A percentile compares a stretch with the other conserved stretches of the same genome.
phyloP scores from a whole-genome alignment of 1,284 basidiomycete species.

The Mycena citricolor region DNA sequence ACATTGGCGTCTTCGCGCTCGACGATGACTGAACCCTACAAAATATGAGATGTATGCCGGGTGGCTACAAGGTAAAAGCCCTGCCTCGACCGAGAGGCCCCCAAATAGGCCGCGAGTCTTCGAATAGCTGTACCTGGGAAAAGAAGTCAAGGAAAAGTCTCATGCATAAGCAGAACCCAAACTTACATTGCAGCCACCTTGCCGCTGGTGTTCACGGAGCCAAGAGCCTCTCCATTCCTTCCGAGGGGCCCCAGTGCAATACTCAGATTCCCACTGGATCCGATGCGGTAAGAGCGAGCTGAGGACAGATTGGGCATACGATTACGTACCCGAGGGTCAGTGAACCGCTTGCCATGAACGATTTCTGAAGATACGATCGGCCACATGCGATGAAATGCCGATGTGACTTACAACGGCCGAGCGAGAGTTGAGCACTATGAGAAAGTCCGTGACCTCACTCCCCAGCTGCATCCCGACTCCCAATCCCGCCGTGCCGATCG shows the following conservation, averaged over 20 bases:
- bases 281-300: neutral
- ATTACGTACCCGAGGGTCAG: constrained; percentile 63
- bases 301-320: neutral
- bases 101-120: constrained; percentile 93
- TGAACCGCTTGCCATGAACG: constrained; percentile 95
- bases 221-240: constrained; percentile 91
- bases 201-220: constrained; percentile 83
- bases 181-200: constrained; percentile 88
- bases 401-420: constrained; percentile 44
- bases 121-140: constrained; percentile 83
- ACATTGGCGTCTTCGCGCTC: constrained; percentile 92
- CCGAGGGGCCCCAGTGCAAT: constrained; percentile 93
- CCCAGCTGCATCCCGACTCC: constrained; percentile 86
- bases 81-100: constrained; percentile 74
- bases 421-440: constrained; percentile 87
- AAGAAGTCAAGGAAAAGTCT: constrained; percentile 12
- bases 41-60: neutral
- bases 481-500: constrained; percentile 92
- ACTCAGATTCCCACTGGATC: constrained; percentile 78
- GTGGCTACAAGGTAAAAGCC: neutral
- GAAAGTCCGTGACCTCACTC: constrained; percentile 92
- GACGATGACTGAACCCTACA: constrained; percentile 82
- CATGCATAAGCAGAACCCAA: constrained; percentile 9
- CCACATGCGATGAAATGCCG: constrained; percentile 34
- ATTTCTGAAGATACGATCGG: constrained; percentile 66